Conservation (phyloP, 2,329 filamentous ascomycete genomes). For the Neoscytalidium dimidiatum region DNA sequence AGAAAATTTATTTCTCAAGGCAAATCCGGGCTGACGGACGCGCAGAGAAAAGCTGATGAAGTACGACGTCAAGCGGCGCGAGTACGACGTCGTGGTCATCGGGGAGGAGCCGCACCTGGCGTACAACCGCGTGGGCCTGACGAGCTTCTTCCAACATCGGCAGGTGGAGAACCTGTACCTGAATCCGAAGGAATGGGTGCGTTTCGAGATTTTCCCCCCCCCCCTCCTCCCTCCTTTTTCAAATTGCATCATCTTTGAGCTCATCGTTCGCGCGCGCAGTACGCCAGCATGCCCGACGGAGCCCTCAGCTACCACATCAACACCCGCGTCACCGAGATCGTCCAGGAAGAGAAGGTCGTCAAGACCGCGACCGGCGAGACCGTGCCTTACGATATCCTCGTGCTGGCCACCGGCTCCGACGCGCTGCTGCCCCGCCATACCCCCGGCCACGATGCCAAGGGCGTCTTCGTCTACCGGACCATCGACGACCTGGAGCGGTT, state of each 20-base stretch:
- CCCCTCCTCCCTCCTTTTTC: too few species aligned
- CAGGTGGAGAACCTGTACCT: conserved; percentile 86
- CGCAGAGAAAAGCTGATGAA: conserved; percentile 84
- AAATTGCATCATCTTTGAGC: too few species aligned
- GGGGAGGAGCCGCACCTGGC: conserved; percentile 86
- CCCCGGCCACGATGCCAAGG: conserved; percentile 75
- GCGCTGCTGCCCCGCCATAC: conserved; percentile 73
- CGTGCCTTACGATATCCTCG: conserved; percentile 76
- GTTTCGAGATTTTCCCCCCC: neutral
- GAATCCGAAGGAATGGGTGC: conserved; percentile 80
- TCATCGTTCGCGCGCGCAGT: too few species aligned
- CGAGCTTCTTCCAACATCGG: conserved; percentile 84
- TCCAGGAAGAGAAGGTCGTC: conserved; percentile 65
- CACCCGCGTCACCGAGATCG: conserved; percentile 69
- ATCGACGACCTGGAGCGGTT: conserved; percentile 79
- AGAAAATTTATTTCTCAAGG: too few species aligned
- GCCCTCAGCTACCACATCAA: conserved; percentile 76
- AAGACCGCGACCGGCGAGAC: conserved; percentile 68
- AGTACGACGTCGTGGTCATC: conserved; percentile 82
- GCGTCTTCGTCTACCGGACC: conserved; percentile 87
- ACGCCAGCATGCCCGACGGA: conserved; percentile 65
- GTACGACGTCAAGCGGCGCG: conserved; percentile 71
- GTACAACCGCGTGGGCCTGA: conserved; percentile 88
- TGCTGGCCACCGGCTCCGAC: conserved; percentile 84
- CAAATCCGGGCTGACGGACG: neutral